phyloP scores from a whole-genome alignment of 768 basidiomycete genomes.

The Fomitopsis serialis region DNA sequence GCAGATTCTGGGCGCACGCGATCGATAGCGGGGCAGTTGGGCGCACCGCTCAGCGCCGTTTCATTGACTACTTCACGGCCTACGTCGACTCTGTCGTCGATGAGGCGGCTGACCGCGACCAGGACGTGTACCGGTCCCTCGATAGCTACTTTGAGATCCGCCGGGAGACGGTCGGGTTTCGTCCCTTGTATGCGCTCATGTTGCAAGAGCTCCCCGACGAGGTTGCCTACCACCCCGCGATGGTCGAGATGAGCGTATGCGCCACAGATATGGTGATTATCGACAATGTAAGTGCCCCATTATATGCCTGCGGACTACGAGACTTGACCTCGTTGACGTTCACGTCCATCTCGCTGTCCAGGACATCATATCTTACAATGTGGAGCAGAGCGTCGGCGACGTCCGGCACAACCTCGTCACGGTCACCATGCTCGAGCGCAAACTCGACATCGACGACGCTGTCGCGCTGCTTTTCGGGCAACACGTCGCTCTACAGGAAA shows the following conservation, averaged over 20 bases:
- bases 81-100: slow-evolving; percentile 20
- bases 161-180: slow-evolving; percentile 18
- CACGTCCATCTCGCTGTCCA: not conserved
- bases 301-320: too few species aligned
- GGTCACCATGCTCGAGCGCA: slow-evolving; percentile 16
- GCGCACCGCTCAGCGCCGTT: slow-evolving; percentile 4
- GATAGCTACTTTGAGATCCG: slow-evolving; percentile 19
- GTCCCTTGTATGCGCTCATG: slow-evolving; percentile 16
- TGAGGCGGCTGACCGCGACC: slow-evolving; percentile 18
- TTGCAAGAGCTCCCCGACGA: slow-evolving; percentile 52
- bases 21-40: slow-evolving; percentile 1
- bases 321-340: too few species aligned
- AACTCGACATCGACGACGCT: slow-evolving; percentile 11
- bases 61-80: slow-evolving; percentile 14
- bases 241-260: slow-evolving; percentile 32
- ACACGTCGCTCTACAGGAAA: not conserved
- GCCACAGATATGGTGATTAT: slow-evolving; percentile 38
- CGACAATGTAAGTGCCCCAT: slow-evolving; percentile 62
- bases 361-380: slow-evolving; percentile 26
- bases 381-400: slow-evolving; percentile 21
- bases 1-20: slow-evolving; percentile 15
- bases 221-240: slow-evolving; percentile 47
- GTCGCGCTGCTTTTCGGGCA: slow-evolving; percentile 6
- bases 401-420: slow-evolving; percentile 22
- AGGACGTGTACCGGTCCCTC: slow-evolving; percentile 8